phyloP scores from a whole-genome alignment of 192 early-diverging fungal genomes.

The Coemansia sp. region DNA sequence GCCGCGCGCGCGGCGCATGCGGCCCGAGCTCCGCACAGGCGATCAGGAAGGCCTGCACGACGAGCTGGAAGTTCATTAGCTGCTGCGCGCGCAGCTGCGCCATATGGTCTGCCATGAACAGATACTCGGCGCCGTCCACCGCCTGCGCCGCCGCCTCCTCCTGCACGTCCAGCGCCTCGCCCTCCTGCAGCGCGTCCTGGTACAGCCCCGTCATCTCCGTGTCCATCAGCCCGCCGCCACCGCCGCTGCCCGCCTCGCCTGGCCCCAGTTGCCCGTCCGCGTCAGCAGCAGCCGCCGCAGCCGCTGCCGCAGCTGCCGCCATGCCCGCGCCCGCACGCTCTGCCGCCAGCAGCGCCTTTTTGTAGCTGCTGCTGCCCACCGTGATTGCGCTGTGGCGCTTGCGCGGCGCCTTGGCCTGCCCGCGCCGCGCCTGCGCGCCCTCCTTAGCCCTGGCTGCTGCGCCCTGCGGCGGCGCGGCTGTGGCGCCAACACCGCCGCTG shows the following conservation, averaged over 20 bases:
- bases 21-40: constrained; percentile 42
- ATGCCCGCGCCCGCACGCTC: background rate
- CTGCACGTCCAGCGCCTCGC: constrained; percentile 51
- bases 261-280: constrained; percentile 8
- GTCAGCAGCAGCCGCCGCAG: constrained; percentile 16
- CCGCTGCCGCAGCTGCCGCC: no score
- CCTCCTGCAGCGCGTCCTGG: constrained; percentile 56
- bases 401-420: constrained; percentile 22
- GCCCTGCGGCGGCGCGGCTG: background rate
- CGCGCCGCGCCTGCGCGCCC: constrained; percentile 3
- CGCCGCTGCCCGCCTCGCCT: constrained; percentile 20
- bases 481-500: background rate
- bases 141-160: constrained; percentile 42
- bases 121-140: constrained; percentile 33
- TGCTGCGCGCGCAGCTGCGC: constrained; percentile 54
- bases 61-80: constrained; percentile 58
- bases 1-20: constrained; percentile 26
- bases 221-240: no score
- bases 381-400: constrained; percentile 23
- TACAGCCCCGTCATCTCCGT: constrained; percentile 53
- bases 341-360: constrained; percentile 1
- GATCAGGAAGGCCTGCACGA: constrained; percentile 54
- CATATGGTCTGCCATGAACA: constrained; percentile 57
- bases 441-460: no score
- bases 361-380: constrained; percentile 4